These are phyloP conservation scores for Chlorella ohadii DNA, from an alignment of 139 green algal genomes.

Conservation along the genomic window DNA sequence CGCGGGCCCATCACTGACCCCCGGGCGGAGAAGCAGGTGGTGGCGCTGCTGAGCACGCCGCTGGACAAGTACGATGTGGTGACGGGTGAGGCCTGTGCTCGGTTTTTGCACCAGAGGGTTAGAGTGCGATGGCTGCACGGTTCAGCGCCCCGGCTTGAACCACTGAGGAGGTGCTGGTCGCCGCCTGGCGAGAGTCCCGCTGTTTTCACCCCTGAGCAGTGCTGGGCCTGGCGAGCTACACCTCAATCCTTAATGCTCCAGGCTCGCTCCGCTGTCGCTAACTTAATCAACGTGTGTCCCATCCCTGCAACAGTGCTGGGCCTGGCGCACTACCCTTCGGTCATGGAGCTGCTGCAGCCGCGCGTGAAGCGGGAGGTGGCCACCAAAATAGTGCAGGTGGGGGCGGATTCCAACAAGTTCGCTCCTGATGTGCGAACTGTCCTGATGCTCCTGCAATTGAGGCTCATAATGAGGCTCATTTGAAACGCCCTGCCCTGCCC, in stretches of 20 bases:
- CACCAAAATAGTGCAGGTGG: constrained; percentile 66
- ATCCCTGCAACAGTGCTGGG: constrained; percentile 34
- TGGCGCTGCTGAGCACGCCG: constrained; percentile 83
- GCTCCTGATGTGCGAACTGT: too few relatives aligned
- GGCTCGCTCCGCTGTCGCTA: too few relatives aligned
- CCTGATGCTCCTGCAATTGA: too few relatives aligned
- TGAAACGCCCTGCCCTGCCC: too few relatives aligned
- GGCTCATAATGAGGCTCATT: too few relatives aligned
- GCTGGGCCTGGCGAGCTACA: not conserved
- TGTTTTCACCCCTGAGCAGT: not conserved
- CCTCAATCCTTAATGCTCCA: too few relatives aligned
- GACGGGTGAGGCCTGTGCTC: constrained; percentile 17
- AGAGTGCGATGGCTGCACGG: too few relatives aligned
- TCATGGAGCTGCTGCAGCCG: constrained; percentile 84
- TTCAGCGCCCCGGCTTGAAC: too few relatives aligned
- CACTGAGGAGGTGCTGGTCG: not conserved
- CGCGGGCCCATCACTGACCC: constrained; percentile 49
- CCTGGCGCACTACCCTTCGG: constrained; percentile 77
- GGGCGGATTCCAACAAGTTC: too few relatives aligned
- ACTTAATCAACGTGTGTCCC: too few relatives aligned
- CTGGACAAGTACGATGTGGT: constrained; percentile 85
- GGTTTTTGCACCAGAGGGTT: not conserved
- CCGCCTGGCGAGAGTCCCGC: too few relatives aligned
- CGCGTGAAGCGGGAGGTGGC: constrained; percentile 75
- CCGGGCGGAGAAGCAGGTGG: constrained; percentile 80